Conservation (phyloP, 164 flowering plant genomes). For the Vitis riparia region DNA sequence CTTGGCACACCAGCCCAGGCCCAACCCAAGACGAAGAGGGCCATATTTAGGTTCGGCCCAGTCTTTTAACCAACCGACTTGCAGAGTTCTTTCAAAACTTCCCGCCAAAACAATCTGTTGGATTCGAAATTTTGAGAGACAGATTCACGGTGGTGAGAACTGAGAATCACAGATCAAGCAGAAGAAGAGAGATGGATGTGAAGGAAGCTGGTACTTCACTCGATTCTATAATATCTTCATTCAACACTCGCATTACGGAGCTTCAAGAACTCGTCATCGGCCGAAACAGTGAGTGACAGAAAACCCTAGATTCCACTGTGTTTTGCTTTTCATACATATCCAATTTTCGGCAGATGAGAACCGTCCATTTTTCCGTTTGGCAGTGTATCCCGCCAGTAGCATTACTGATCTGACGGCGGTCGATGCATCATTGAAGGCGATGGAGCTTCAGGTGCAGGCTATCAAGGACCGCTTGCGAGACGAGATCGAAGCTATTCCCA, state of each 20-base stretch:
- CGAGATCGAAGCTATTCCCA: slow-evolving; percentile 77
- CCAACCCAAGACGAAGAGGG: too few relatives aligned
- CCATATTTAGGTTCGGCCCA: too few relatives aligned
- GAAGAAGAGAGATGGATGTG: slow-evolving; percentile 42
- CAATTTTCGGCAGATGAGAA: not conserved
- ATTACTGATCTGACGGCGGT: slow-evolving; percentile 62
- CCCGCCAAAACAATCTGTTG: too few relatives aligned
- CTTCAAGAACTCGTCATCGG: slow-evolving; percentile 85
- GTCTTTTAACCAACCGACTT: too few relatives aligned
- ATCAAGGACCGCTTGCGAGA: slow-evolving; percentile 76
- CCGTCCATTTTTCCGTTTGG: not conserved
- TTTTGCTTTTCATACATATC: not conserved
- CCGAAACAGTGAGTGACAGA: slow-evolving; percentile 62
- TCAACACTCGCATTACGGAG: slow-evolving; percentile 73
- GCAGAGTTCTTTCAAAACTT: too few relatives aligned
- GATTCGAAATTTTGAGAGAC: too few relatives aligned
- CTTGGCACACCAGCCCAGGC: too few relatives aligned
- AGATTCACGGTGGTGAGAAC: too few relatives aligned
- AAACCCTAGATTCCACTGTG: not conserved
- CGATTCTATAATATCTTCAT: slow-evolving; percentile 64
- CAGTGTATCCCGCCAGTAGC: slow-evolving; percentile 77
- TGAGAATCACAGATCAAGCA: not conserved
- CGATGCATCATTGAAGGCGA: slow-evolving; percentile 58
- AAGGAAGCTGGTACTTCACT: slow-evolving; percentile 73
- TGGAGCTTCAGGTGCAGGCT: slow-evolving; percentile 85